These are phyloP conservation scores for Podospora pseudocomata DNA, from an alignment of 495 filamentous ascomycete genomes.

Conservation along the genomic window DNA sequence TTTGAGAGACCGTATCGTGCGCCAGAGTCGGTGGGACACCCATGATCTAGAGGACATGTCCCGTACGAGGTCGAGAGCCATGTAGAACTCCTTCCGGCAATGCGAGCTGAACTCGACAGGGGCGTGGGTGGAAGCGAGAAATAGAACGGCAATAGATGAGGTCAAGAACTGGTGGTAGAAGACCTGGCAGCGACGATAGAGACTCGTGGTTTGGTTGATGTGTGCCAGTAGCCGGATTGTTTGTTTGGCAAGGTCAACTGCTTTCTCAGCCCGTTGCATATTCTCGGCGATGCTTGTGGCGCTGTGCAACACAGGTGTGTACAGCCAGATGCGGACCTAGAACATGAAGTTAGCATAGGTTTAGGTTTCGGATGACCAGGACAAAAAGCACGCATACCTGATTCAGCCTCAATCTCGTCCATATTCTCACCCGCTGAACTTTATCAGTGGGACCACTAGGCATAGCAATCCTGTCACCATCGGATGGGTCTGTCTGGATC, in stretches of 20 bases:
- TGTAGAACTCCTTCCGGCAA: conserved; percentile 81
- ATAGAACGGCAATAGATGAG: conserved; percentile 73
- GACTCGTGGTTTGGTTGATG: conserved; percentile 73
- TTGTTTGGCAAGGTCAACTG: conserved; percentile 74
- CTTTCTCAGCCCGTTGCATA: conserved; percentile 61
- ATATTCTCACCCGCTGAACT: conserved; percentile 58
- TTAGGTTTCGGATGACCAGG: neutral
- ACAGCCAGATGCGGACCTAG: conserved; percentile 70
- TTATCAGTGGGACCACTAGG: conserved; percentile 38
- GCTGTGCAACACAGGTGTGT: conserved; percentile 76
- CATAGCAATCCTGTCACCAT: conserved; percentile 20
- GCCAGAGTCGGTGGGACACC: conserved; percentile 77
- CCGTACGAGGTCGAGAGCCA: conserved; percentile 77
- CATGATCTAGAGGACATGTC: conserved; percentile 74
- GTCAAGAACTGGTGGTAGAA: conserved; percentile 87
- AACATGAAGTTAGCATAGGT: neutral
- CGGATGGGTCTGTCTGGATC: conserved; percentile 25
- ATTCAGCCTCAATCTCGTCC: conserved; percentile 66
- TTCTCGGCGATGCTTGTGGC: conserved; percentile 71
- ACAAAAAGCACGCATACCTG: conserved; percentile 39
- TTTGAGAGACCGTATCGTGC: conserved; percentile 72
- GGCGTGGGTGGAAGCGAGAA: conserved; percentile 79
- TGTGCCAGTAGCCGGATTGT: conserved; percentile 70
- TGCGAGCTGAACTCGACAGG: conserved; percentile 68
- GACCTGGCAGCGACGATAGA: conserved; percentile 75